Evolutionary conservation across 768 basidiomycete genomes (phyloP).

Genomic region (Psilocybe sp.): DNA sequence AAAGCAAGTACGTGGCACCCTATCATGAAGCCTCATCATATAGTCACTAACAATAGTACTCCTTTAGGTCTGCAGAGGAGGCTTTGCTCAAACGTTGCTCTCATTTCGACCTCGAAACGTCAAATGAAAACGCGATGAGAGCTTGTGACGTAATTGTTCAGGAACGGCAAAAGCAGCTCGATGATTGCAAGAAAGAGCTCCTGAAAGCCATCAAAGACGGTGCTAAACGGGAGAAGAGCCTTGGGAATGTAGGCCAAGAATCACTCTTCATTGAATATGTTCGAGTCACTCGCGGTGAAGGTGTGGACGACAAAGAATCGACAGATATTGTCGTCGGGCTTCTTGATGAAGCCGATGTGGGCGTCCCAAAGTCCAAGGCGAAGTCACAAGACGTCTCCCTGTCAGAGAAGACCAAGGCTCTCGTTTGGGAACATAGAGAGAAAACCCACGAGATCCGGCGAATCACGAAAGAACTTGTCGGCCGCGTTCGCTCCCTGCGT

Average conservation of each 20-base stretch:
- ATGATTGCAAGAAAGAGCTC: constrained; percentile 76
- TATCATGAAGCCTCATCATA: not conserved
- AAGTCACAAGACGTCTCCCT: constrained; percentile 57
- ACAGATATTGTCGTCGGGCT: constrained; percentile 57
- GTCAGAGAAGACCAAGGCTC: constrained; percentile 55
- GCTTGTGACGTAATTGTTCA: constrained; percentile 90
- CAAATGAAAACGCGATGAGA: constrained; percentile 76
- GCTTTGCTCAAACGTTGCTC: constrained; percentile 94
- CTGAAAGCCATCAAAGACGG: constrained; percentile 62
- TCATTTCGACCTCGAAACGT: constrained; percentile 83
- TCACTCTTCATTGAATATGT: constrained; percentile 80
- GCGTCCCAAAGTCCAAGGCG: constrained; percentile 41
- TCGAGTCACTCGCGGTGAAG: constrained; percentile 63
- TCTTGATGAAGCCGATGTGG: constrained; percentile 58
- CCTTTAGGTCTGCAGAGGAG: constrained; percentile 77
- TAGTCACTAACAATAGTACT: not conserved
- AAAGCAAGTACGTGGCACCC: constrained; percentile 66
- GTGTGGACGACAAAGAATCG: constrained; percentile 79
- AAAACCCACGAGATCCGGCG: constrained; percentile 83
- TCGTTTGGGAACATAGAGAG: constrained; percentile 80
- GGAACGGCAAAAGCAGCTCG: constrained; percentile 76
- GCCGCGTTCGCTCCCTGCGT: constrained; percentile 84
- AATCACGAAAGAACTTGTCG: constrained; percentile 84
- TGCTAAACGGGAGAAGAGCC: constrained; percentile 63
- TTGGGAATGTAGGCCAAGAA: constrained; percentile 61